Conservation (phyloP, 768 basidiomycete genomes). For the Termitomyces sp. region DNA sequence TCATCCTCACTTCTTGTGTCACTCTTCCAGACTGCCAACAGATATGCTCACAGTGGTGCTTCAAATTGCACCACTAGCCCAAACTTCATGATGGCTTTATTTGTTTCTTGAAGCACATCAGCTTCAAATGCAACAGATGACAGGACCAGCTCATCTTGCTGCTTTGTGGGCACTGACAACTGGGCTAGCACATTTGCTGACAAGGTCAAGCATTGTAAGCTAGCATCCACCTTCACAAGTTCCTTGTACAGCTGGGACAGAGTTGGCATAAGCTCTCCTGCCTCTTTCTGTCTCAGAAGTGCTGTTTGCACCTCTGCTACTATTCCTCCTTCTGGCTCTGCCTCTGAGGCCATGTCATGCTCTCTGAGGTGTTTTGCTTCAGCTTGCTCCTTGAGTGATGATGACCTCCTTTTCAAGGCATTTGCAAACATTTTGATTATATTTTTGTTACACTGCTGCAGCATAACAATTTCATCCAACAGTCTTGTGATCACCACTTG, state of each 20-base stretch:
- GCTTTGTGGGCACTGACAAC: not conserved
- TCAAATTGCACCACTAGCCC: not conserved
- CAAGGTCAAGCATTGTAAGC: too few species aligned
- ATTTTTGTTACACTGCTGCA: not conserved
- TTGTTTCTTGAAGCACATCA: not conserved
- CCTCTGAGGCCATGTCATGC: too few species aligned
- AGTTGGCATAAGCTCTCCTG: not conserved
- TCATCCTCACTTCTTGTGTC: too few species aligned
- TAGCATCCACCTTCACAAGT: too few species aligned
- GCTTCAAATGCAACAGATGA: rapidly evolving
- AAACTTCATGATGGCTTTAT: not conserved
- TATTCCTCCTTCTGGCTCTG: too few species aligned
- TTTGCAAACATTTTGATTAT: not conserved
- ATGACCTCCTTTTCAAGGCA: not conserved
- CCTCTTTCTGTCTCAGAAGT: not conserved
- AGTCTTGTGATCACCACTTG: not conserved
- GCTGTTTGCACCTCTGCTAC: too few species aligned
- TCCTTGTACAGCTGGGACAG: not conserved
- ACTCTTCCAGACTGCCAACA: too few species aligned
- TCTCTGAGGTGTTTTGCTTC: not conserved
- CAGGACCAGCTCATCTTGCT: rapidly evolving
- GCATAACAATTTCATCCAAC: not conserved
- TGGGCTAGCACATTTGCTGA: too few species aligned
- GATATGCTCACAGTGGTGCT: not conserved
- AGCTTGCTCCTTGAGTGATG: not conserved